These are phyloP conservation scores for Thyridium curvatum DNA, from an alignment of 2,329 filamentous ascomycete species.

Conservation along the genomic window DNA sequence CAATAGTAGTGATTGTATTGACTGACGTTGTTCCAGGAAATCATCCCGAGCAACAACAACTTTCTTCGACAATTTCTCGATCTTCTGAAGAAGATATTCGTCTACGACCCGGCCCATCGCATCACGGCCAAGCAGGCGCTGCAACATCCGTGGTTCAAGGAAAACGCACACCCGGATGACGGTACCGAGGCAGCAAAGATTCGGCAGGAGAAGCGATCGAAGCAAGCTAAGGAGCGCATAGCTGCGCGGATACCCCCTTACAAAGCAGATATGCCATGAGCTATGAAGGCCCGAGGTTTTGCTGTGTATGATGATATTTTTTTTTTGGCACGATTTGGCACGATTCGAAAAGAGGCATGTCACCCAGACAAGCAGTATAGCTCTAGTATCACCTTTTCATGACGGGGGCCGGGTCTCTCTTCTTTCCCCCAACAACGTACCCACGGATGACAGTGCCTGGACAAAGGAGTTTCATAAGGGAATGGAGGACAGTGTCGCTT, in stretches of 20 bases:
- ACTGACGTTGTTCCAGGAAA: conserved; percentile 43
- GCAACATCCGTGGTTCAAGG: conserved; percentile 63
- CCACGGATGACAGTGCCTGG: too few species aligned
- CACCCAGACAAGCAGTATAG: too few species aligned
- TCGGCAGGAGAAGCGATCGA: conserved; percentile 41
- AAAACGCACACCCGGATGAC: conserved; percentile 56
- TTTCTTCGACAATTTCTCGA: conserved; percentile 60
- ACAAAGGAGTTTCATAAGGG: too few species aligned
- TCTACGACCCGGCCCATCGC: conserved; percentile 59
- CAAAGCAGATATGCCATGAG: conserved; percentile 5
- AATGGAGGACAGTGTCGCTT: too few species aligned
- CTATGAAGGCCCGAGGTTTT: not conserved
- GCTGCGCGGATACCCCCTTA: conserved; percentile 2
- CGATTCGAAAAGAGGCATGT: too few species aligned
- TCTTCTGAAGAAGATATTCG: conserved; percentile 59
- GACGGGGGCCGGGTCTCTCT: too few species aligned
- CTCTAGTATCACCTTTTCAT: too few species aligned
- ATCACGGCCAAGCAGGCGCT: conserved; percentile 63
- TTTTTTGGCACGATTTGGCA: too few species aligned
- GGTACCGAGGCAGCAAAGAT: conserved; percentile 64
- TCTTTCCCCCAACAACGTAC: too few species aligned
- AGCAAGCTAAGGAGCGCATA: conserved; percentile 14
- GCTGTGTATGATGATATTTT: too few species aligned
- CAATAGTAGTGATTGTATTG: too few species aligned
- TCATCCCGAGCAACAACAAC: conserved; percentile 52